Evolutionary conservation across 2,329 filamentous ascomycete species (phyloP).

Genomic region (Lachnellula cervina): DNA sequence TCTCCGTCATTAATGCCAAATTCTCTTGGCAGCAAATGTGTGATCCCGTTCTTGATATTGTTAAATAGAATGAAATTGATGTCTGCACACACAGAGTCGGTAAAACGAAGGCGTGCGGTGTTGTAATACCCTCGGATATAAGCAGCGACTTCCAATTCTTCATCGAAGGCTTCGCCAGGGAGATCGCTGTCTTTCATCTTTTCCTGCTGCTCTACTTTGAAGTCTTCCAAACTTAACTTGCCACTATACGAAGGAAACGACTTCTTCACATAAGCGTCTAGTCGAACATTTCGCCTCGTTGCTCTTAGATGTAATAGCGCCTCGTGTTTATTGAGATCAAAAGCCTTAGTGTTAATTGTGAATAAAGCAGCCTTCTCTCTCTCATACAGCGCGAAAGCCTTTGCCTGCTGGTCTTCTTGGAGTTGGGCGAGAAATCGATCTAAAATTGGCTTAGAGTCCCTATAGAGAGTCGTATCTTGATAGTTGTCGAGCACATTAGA

Average conservation of each 20-base stretch:
- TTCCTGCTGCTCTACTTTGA: neutral
- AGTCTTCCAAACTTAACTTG: neutral
- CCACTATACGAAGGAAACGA: neutral
- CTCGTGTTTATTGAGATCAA: constrained; percentile 40
- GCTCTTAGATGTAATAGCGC: constrained; percentile 44
- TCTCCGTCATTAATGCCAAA: constrained; percentile 9
- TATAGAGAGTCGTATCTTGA: constrained; percentile 13
- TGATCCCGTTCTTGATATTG: constrained; percentile 5
- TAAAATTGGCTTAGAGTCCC: constrained; percentile 4
- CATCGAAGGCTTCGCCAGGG: constrained; percentile 51
- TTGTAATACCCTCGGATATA: constrained; percentile 66
- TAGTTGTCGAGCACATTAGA: constrained; percentile 5
- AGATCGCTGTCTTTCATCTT: constrained; percentile 35
- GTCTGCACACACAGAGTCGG: constrained; percentile 40
- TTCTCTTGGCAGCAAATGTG: constrained; percentile 7
- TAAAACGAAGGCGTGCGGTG: constrained; percentile 59
- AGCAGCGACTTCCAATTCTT: constrained; percentile 57
- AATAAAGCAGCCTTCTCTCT: constrained; percentile 13
- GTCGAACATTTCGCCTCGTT: constrained; percentile 46
- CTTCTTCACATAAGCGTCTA: constrained; percentile 35
- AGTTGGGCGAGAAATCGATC: constrained; percentile 9
- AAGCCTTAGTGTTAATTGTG: constrained; percentile 30
- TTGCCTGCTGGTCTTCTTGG: neutral
- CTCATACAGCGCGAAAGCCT: constrained; percentile 8
- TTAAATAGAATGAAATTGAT: constrained; percentile 12